These are phyloP conservation scores for Tylopilus intermedius DNA, from an alignment of 768 basidiomycete genomes.

Conservation along the genomic window DNA sequence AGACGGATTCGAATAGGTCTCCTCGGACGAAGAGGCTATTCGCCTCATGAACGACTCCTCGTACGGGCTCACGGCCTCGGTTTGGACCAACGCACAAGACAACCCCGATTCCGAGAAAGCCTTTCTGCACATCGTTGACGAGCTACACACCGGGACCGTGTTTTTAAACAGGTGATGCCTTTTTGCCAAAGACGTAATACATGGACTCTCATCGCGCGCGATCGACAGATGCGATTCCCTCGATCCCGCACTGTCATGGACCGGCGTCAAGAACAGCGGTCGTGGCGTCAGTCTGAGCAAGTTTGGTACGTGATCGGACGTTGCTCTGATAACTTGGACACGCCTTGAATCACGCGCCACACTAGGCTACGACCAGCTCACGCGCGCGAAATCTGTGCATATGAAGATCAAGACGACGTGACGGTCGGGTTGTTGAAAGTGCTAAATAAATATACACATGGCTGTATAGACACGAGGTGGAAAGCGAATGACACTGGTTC, in stretches of 20 bases:
- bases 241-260: slow-evolving; percentile 93
- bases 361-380: slow-evolving; percentile 80
- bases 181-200: neutral
- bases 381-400: slow-evolving; percentile 72
- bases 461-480: neutral
- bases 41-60: slow-evolving; percentile 93
- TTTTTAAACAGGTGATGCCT: slow-evolving; percentile 75
- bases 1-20: slow-evolving; percentile 42
- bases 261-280: slow-evolving; percentile 90
- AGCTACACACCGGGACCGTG: slow-evolving; percentile 86
- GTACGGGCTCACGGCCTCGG: slow-evolving; percentile 89
- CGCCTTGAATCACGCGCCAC: too few relatives aligned
- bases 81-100: slow-evolving; percentile 79
- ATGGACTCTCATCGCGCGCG: neutral
- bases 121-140: slow-evolving; percentile 59
- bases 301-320: slow-evolving; percentile 59
- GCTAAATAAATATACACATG: neutral
- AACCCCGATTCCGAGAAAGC: slow-evolving; percentile 59
- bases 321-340: neutral
- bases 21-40: slow-evolving; percentile 84
- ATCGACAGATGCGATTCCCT: slow-evolving; percentile 72
- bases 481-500: neutral
- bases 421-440: neutral
- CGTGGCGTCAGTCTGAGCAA: slow-evolving; percentile 86
- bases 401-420: slow-evolving; percentile 67